Evolutionary conservation across 1,139 yeast genomes (phyloP).

Genomic region (Saccharomyces pastorianus): DNA sequence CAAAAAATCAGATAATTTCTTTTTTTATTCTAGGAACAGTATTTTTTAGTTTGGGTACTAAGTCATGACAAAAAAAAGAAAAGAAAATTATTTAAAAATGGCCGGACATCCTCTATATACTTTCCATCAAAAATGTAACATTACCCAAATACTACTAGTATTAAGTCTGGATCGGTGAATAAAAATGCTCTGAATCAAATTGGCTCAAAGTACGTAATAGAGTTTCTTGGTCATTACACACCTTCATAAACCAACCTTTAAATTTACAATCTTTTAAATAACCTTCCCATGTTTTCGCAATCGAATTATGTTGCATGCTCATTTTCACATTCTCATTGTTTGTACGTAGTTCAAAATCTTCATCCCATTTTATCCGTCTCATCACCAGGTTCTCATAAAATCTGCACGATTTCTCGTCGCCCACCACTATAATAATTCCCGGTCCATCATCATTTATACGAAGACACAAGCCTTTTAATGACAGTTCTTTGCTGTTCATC

Average conservation of each 20-base stretch:
- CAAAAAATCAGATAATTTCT: too few relatives aligned
- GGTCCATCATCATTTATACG: conserved; percentile 37
- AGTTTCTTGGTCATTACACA: conserved; percentile 18
- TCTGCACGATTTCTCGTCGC: conserved; percentile 52
- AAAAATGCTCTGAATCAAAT: conserved; percentile 13
- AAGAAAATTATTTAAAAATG: too few relatives aligned
- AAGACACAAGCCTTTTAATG: conserved; percentile 52
- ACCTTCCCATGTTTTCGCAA: conserved; percentile 71
- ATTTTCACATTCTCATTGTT: conserved; percentile 17
- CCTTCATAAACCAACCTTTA: conserved; percentile 29
- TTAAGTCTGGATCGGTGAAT: neutral
- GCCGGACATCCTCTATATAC: too few relatives aligned
- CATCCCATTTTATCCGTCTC: conserved; percentile 65
- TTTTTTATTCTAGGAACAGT: too few relatives aligned
- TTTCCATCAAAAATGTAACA: too few relatives aligned
- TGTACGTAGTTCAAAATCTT: conserved; percentile 31
- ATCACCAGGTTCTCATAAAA: conserved; percentile 56
- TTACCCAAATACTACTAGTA: neutral
- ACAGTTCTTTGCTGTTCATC: conserved; percentile 67
- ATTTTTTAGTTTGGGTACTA: too few relatives aligned
- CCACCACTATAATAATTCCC: conserved; percentile 63
- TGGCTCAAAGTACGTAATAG: conserved; percentile 14
- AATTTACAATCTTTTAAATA: conserved; percentile 38
- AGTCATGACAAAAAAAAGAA: too few relatives aligned
- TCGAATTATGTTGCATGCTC: conserved; percentile 43